Evolutionary conservation across 2,329 filamentous ascomycete species (phyloP).

Genomic region (Pseudogymnoascus sp.): DNA sequence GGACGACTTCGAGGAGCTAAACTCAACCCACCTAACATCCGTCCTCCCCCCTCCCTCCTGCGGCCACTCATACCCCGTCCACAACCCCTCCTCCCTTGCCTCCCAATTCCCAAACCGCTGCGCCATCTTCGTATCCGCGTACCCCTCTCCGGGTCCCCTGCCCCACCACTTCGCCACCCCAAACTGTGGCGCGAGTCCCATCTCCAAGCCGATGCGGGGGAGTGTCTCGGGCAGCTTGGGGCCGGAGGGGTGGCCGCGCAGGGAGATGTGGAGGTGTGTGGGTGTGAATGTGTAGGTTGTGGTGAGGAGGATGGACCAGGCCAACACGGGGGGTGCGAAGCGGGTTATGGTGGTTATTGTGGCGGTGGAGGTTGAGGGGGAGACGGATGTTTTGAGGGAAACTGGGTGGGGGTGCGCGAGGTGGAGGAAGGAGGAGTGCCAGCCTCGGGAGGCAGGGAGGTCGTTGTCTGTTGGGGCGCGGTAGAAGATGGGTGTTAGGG

Average conservation of each 20-base stretch:
- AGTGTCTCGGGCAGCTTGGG: slow-evolving; percentile 45
- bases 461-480: no score
- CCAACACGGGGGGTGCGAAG: slow-evolving; percentile 53
- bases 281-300: slow-evolving; percentile 48
- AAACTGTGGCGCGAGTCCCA: slow-evolving; percentile 32
- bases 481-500: no score
- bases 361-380: slow-evolving; percentile 17
- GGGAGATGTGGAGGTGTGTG: slow-evolving; percentile 39
- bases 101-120: slow-evolving; percentile 48
- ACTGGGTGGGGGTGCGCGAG: no score
- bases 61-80: slow-evolving; percentile 56
- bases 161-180: slow-evolving; percentile 51
- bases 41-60: slow-evolving; percentile 59
- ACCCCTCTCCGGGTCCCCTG: slow-evolving; percentile 57
- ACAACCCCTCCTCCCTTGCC: slow-evolving; percentile 37
- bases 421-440: no score
- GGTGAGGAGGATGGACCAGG: slow-evolving; percentile 46
- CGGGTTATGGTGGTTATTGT: slow-evolving; percentile 39
- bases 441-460: no score
- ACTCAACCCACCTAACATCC: slow-evolving; percentile 52
- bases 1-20: slow-evolving; percentile 17
- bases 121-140: slow-evolving; percentile 55
- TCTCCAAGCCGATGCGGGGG: slow-evolving; percentile 52
- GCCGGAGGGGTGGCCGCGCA: slow-evolving; percentile 40
- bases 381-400: slow-evolving; percentile 1